Evolutionary conservation across 2,329 filamentous ascomycete species (phyloP).

Genomic region (Colletotrichum falcatum): DNA sequence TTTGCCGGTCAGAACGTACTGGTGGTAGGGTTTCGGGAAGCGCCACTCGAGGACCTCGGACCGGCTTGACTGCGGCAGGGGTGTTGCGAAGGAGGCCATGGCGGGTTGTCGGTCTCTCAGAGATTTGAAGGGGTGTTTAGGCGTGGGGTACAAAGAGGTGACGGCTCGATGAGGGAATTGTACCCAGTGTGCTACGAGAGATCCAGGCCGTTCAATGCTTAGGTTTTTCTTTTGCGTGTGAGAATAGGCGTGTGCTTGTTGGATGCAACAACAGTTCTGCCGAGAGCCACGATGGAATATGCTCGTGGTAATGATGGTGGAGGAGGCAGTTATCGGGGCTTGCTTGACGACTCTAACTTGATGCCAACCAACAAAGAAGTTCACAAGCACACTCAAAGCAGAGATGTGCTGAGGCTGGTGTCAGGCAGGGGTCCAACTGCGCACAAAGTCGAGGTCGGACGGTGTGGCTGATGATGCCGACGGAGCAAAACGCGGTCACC

Average conservation of each 20-base stretch:
- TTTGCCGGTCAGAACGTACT: conserved; percentile 58
- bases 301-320: background rate
- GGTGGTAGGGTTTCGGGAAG: conserved; percentile 57
- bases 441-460: background rate
- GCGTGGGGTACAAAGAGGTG: too few relatives aligned
- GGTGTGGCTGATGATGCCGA: conserved; percentile 24
- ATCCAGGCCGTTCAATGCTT: background rate
- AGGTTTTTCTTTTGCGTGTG: background rate
- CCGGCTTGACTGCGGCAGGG: conserved; percentile 56
- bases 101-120: background rate
- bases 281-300: too few relatives aligned
- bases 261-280: background rate
- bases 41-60: conserved; percentile 60
- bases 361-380: background rate
- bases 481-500: conserved; percentile 1
- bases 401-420: background rate
- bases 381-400: background rate
- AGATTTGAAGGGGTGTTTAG: background rate
- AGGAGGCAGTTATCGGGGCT: background rate
- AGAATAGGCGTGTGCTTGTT: background rate
- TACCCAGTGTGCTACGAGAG: background rate
- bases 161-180: background rate
- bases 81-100: conserved; percentile 53
- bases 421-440: background rate
- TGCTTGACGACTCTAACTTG: background rate